Evolutionary conservation across 768 basidiomycete genomes (phyloP), one percentile per base, ranked within the genome.

Genomic region (Phaffia australis): DNA sequence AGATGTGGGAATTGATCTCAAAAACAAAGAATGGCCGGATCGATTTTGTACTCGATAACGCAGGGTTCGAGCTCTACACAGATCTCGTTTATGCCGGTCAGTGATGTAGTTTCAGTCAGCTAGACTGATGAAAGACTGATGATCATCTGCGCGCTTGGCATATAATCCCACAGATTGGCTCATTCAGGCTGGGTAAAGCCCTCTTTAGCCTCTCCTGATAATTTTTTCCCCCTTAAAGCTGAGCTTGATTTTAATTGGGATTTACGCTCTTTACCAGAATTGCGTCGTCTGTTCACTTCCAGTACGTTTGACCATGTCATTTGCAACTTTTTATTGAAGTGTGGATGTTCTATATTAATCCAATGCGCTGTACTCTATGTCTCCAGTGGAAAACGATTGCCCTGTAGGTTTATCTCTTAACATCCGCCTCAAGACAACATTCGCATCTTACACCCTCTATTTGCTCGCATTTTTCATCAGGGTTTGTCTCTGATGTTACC

Each of bases 371-470:
- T 52, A 81, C 90, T 77, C 81, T 98, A 65, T 84, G 84, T 69
- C 94, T 98, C 84, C 93, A 98, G 35, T 75, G 93, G 93, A 58
- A 97, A 95, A 78, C 86, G 90, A 50, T 89, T 88, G 72, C 84
- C 93, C 3, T 94, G 91, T 47, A 27, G 48, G 16, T 25, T 14
- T 16, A 21, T 46, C 35, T 42, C 63, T 42, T 48, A 23, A 15
- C 25, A 23, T 16, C 30, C 42, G 19, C n/a, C 19, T 27, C 56
- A 46, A 50, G 60, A 42, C 35, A 42, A 42, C 4, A 42, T 42
- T 42, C 6, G 11, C 11, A 5, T 11, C 35, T 42, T 42, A 42
- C 11, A 42, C 35, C 11, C 35, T 11, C 11, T 5, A 5, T 42
- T 11, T 42, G 35, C 4, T 42, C 11, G 35, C 11, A 42, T 42